Base-by-base conservation (phyloP, 495 filamentous ascomycete genomes). In the Coniosporium apollinis region DNA sequence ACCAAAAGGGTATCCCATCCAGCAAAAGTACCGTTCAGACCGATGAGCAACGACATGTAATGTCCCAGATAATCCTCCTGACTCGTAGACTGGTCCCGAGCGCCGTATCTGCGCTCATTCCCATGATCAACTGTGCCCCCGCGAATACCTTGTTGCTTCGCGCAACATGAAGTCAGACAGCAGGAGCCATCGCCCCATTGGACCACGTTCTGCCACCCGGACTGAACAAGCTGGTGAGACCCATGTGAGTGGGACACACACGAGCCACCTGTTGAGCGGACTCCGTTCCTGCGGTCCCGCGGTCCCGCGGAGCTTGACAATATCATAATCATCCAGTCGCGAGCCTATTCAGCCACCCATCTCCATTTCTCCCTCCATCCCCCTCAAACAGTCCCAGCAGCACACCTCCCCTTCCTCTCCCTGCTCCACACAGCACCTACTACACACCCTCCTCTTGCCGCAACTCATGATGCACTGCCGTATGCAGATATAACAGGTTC, bases 401-500 rank as follows among this genome's bases (percentile, higher is more conserved):
- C 34, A 37, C 13, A 24, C 26, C 19, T 37, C 24, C n/a, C 34
- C 34, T 17, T 37, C 34, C 19, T 37, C 34, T 9, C 34, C 34
- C 13, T 26, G 22, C 15, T 37, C 34, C 34, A 37, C 34, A 19
- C 34, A 37, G 22, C 34, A 37, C 8, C 26, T 28, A 4, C 34
- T 37, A 16, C 34, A 37, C 21, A 37, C 28, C 22, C 24, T 37
- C 3, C 34, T 4, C 18, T 13, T 15, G 5, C 34, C 22, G 28
- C 34, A 37, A 9, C 34, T 28, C 19, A 17, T 24, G 16, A 11
- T 55, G 39, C 66, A 70, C 33, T 64, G 55, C 25, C 66, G 54
- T 13, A 70, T 52, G 49, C 65, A 70, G 30, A 70, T 61, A 37
- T 59, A 68, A 41, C 66, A 70, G 11, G 61, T 60, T 21, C 66